A percentile compares a stretch with the other conserved stretches of the same genome.
Evolutionary conservation across 139 green algal genomes (phyloP).

Genomic region (Picochlorum sp.): DNA sequence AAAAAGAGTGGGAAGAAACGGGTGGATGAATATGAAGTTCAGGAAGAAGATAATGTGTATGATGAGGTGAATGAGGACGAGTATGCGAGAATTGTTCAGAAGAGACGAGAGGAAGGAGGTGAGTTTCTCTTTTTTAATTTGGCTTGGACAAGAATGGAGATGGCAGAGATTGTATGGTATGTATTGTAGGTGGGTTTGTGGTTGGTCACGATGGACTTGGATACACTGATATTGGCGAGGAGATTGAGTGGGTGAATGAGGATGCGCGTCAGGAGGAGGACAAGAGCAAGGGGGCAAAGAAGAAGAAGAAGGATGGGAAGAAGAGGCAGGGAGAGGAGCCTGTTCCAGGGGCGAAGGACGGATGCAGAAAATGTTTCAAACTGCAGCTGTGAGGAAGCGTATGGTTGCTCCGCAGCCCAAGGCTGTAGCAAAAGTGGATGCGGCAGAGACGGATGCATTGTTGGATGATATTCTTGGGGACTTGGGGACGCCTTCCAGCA

Average conservation of each 20-base stretch:
- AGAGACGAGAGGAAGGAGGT: constrained; percentile 73
- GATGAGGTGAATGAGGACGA: constrained; percentile 82
- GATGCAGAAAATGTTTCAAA: constrained; percentile 51
- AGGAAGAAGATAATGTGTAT: constrained; percentile 78
- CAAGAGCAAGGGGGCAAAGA: constrained; percentile 11
- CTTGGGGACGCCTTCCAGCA: constrained; percentile 21
- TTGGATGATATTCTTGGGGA: constrained; percentile 70
- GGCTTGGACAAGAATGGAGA: no score
- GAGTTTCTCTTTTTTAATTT: background rate
- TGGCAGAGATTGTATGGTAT: background rate
- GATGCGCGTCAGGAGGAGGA: constrained; percentile 6
- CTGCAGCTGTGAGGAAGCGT: constrained; percentile 22
- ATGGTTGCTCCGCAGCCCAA: background rate
- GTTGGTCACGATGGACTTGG: constrained; percentile 66
- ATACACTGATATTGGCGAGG: constrained; percentile 84
- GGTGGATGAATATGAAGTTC: constrained; percentile 52
- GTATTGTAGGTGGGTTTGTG: constrained; percentile 58
- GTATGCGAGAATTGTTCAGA: constrained; percentile 76
- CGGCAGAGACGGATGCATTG: constrained; percentile 48
- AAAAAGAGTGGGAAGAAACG: constrained; percentile 41
- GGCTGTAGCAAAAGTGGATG: constrained; percentile 15
- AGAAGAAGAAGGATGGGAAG: constrained; percentile 13
- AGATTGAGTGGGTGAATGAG: constrained; percentile 64
- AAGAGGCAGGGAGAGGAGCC: constrained; percentile 19
- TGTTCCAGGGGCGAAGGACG: constrained; percentile 20